Evolutionary conservation across 352 stramenopile genomes (phyloP).

Genomic region (Pythium graminicola): DNA sequence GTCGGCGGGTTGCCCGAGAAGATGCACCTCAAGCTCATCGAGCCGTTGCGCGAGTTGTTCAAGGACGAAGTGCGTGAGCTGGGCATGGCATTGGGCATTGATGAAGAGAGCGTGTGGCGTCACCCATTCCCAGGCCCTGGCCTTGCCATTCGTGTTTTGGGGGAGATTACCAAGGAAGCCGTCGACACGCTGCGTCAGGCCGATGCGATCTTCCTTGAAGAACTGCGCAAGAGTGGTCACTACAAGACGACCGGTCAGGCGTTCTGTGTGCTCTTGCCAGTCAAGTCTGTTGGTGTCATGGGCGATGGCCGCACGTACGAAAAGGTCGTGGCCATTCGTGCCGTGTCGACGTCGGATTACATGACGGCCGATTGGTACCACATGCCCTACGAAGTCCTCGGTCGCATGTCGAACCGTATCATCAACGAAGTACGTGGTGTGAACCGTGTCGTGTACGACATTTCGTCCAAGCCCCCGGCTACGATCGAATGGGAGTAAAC

Average conservation of each 20-base stretch:
- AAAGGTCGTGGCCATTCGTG: conserved; percentile 93
- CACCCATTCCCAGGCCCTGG: conserved; percentile 99
- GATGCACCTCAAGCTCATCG: conserved; percentile 99
- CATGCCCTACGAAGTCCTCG: conserved; percentile 97
- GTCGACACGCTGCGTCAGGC: conserved; percentile 96
- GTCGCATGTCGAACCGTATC: conserved; percentile 96
- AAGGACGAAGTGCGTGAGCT: conserved; percentile 99
- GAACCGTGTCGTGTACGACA: conserved; percentile 99
- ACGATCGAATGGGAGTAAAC: conserved; percentile 99
- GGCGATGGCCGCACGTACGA: conserved; percentile 97
- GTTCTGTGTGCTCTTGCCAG: conserved; percentile 96
- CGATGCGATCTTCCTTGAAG: conserved; percentile 97
- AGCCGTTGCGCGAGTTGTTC: conserved; percentile 98
- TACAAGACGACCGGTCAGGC: conserved; percentile 99
- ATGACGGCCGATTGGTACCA: conserved; percentile 99
- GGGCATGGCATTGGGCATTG: conserved; percentile 96
- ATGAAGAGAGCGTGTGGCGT: conserved; percentile 96
- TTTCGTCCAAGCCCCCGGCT: conserved; percentile 98
- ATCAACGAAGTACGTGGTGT: conserved; percentile 99
- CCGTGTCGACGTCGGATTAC: conserved; percentile 98
- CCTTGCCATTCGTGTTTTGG: conserved; percentile 97
- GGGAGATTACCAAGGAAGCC: conserved; percentile 92
- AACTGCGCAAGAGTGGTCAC: conserved; percentile 93
- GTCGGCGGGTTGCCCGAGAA: conserved; percentile 95
- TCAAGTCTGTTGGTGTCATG: conserved; percentile 98